phyloP scores from a whole-genome alignment of 176 grass and related monocot genomes.

The Raddia guianensis region DNA sequence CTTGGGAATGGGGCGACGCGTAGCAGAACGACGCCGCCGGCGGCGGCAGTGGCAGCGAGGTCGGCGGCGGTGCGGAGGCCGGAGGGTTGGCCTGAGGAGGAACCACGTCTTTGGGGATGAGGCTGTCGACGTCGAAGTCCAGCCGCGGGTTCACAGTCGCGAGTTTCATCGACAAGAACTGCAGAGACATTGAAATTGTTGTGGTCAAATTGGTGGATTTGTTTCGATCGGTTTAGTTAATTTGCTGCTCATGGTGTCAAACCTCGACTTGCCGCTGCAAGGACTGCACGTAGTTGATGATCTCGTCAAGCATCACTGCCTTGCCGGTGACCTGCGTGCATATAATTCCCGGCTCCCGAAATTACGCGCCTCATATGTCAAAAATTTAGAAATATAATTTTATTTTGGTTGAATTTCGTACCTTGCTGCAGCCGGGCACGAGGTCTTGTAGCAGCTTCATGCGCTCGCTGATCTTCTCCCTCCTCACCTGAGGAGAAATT shows the following conservation, averaged over 20 bases:
- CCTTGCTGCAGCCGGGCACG: constrained; percentile 86
- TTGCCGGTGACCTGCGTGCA: constrained; percentile 60
- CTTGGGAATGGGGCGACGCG: constrained; percentile 44
- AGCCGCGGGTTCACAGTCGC: constrained; percentile 52
- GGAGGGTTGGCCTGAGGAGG: constrained; percentile 38
- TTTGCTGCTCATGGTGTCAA: background rate
- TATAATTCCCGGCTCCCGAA: background rate
- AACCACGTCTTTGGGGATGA: constrained; percentile 53
- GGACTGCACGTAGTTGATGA: constrained; percentile 83
- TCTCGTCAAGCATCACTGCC: constrained; percentile 81
- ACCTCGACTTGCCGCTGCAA: constrained; percentile 79
- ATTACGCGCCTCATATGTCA: background rate
- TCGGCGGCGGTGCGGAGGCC: background rate
- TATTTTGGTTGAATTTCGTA: constrained; percentile 11
- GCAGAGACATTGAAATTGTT: constrained; percentile 4
- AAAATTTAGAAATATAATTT: too few species aligned
- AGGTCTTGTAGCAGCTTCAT: constrained; percentile 89
- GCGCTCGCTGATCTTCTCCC: constrained; percentile 85
- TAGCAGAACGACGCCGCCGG: constrained; percentile 40
- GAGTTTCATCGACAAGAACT: constrained; percentile 84
- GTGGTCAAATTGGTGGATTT: background rate
- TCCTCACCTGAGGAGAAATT: constrained; percentile 60
- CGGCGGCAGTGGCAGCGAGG: background rate
- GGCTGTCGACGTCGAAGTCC: constrained; percentile 46
- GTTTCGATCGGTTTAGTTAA: background rate